These are phyloP conservation scores for Tetraselmis striata DNA, from an alignment of 139 green algal species.

Conservation along the genomic window DNA sequence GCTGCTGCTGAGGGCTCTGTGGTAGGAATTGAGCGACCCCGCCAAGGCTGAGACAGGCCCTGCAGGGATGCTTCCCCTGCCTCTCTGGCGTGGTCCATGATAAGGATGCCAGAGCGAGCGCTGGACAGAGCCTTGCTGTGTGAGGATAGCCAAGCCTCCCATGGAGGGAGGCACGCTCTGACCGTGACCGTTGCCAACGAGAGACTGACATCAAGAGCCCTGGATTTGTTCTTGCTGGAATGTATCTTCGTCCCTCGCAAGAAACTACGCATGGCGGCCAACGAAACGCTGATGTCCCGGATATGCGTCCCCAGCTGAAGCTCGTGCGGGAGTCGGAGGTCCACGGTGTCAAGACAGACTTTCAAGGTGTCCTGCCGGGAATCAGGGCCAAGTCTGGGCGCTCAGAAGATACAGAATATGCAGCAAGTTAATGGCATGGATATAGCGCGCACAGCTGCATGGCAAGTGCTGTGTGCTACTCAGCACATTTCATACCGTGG, in stretches of 20 bases:
- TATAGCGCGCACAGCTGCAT: too few species aligned
- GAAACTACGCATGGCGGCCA: neutral
- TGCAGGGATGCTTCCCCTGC: neutral
- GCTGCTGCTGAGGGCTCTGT: too few species aligned
- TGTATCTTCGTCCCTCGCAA: neutral
- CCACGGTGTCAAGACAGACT: neutral
- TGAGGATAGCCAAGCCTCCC: neutral
- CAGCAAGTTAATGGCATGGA: too few species aligned
- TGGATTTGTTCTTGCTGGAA: neutral
- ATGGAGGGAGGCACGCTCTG: neutral
- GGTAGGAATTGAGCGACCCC: too few species aligned
- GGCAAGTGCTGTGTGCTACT: too few species aligned
- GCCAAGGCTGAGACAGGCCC: neutral
- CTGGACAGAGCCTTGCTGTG: neutral
- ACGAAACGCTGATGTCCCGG: neutral
- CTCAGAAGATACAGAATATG: too few species aligned
- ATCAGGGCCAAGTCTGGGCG: too few species aligned
- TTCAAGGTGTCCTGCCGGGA: too few species aligned
- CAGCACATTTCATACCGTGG: too few species aligned
- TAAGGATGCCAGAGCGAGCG: neutral
- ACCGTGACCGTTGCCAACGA: neutral
- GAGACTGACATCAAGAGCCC: neutral
- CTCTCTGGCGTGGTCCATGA: neutral
- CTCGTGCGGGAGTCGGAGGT: neutral
- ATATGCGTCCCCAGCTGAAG: neutral